Evolutionary conservation across 2,329 filamentous ascomycete species (phyloP).

Genomic region (Venturia effusa): DNA sequence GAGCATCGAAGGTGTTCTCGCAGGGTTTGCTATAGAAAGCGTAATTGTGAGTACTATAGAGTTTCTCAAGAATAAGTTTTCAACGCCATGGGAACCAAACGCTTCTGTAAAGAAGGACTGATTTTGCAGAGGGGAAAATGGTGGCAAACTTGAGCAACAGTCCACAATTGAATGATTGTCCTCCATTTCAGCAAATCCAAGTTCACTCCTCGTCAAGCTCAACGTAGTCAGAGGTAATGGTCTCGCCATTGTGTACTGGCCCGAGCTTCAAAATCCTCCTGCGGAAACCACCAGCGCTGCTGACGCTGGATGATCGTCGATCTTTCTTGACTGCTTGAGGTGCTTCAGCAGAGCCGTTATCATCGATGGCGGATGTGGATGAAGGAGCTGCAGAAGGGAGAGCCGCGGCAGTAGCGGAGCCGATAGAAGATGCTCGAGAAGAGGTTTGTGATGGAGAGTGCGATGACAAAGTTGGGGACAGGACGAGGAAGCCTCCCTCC

Average conservation of each 20-base stretch:
- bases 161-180: not conserved
- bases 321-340: conserved; percentile 9
- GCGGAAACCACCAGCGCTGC: conserved; percentile 21
- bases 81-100: not conserved
- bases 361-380: conserved; percentile 5
- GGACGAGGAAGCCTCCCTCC: conserved; percentile 14
- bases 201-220: conserved; percentile 7
- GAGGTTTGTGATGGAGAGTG: conserved; percentile 8
- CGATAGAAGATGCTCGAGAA: conserved; percentile 3
- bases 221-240: conserved; percentile 44
- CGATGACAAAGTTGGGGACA: conserved; percentile 13
- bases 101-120: not conserved
- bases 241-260: conserved; percentile 52
- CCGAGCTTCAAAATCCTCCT: conserved; percentile 50
- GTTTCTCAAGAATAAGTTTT: not conserved
- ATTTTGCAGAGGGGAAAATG: not conserved
- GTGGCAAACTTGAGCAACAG: not conserved
- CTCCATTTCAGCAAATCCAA: too few species aligned
- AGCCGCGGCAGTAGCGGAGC: conserved; percentile 5
- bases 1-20: not conserved
- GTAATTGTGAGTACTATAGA: not conserved
- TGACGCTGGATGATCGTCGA: conserved; percentile 42
- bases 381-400: conserved; percentile 8
- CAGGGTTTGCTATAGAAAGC: not conserved
- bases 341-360: not conserved